Evolutionary conservation across 2,329 filamentous ascomycete species (phyloP).

Genomic region (Scedosporium minutisporum): DNA sequence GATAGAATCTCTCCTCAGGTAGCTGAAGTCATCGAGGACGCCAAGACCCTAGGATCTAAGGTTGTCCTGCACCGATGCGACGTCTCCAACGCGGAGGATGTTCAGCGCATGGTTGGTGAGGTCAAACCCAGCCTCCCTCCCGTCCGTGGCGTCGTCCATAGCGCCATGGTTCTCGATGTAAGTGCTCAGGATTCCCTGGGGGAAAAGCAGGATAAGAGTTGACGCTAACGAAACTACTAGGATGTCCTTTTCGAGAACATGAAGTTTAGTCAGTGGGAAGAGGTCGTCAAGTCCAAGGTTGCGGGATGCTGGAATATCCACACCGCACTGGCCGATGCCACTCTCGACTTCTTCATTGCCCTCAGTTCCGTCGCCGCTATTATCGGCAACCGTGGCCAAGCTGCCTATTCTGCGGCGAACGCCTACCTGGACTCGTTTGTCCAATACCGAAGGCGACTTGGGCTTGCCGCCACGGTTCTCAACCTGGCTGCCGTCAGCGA

Average conservation of each 20-base stretch:
- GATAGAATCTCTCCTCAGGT: slow-evolving; percentile 21
- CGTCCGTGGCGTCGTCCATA: slow-evolving; percentile 27
- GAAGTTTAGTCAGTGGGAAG: slow-evolving; percentile 23
- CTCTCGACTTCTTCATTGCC: slow-evolving; percentile 27
- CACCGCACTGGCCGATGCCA: slow-evolving; percentile 13
- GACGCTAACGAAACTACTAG: background rate
- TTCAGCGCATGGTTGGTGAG: background rate
- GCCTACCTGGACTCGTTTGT: slow-evolving; percentile 40
- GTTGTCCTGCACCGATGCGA: slow-evolving; percentile 11
- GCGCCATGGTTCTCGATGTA: slow-evolving; percentile 11
- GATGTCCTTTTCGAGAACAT: slow-evolving; percentile 24
- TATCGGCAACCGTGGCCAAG: slow-evolving; percentile 46
- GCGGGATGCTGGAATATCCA: slow-evolving; percentile 31
- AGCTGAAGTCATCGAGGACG: slow-evolving; percentile 21
- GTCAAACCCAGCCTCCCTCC: slow-evolving; percentile 25
- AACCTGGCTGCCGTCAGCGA: slow-evolving; percentile 43
- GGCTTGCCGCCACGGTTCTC: slow-evolving; percentile 35
- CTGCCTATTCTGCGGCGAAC: slow-evolving; percentile 49
- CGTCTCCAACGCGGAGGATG: background rate
- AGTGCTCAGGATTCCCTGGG: background rate
- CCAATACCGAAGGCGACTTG: slow-evolving; percentile 20
- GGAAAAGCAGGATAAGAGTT: background rate
- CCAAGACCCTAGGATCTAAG: slow-evolving; percentile 22
- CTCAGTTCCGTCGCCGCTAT: slow-evolving; percentile 26
- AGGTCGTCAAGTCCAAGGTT: slow-evolving; percentile 24